Evolutionary conservation across 2,329 filamentous ascomycete species (phyloP).

Genomic region (Ramichloridium luteum): DNA sequence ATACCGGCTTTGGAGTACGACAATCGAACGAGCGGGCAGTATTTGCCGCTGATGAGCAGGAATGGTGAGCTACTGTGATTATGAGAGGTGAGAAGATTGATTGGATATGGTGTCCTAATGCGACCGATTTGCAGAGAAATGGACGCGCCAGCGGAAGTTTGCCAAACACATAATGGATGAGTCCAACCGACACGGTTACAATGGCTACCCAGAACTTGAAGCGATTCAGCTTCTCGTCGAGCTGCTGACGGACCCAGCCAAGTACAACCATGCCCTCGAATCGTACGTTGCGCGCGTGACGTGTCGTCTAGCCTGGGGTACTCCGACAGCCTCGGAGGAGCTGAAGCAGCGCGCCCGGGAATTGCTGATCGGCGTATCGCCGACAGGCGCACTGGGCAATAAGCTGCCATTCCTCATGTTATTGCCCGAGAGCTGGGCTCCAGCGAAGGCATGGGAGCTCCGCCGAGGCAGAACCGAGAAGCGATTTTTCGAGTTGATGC

Average conservation of each 20-base stretch:
- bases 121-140: conserved; percentile 10
- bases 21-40: conserved; percentile 34
- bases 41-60: conserved; percentile 33
- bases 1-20: conserved; percentile 34
- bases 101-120: conserved; percentile 1
- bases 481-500: conserved; percentile 34
- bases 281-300: conserved; percentile 36
- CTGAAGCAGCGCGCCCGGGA: conserved; percentile 36
- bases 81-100: too few relatives aligned
- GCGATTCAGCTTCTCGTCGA: conserved; percentile 34
- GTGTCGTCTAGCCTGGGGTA: conserved; percentile 36
- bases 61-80: too few relatives aligned
- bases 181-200: conserved; percentile 29
- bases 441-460: conserved; percentile 34
- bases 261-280: conserved; percentile 33
- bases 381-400: conserved; percentile 34
- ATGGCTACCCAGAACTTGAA: conserved; percentile 34
- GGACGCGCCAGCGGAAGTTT: conserved; percentile 34
- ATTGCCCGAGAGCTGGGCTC: conserved; percentile 31
- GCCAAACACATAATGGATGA: conserved; percentile 35
- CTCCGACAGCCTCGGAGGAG: conserved; percentile 32
- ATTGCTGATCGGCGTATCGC: conserved; percentile 34
- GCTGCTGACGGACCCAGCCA: conserved; percentile 30
- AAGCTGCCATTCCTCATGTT: conserved; percentile 35
- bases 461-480: conserved; percentile 32